Conservation (phyloP, 1,284 basidiomycete genomes). For the Ustilago lituana region DNA sequence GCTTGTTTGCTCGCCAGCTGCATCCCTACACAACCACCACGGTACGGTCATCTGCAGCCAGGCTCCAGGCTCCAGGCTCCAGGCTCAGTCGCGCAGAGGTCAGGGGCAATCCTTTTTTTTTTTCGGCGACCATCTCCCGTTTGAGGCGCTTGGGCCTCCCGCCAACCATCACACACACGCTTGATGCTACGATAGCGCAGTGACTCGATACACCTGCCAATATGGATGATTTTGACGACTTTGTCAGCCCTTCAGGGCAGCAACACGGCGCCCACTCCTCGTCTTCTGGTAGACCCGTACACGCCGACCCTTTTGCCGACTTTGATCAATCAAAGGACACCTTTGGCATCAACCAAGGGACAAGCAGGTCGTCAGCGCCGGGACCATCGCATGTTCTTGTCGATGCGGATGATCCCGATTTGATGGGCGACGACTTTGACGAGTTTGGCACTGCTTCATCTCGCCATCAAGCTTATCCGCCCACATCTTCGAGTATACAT, state of each 20-base stretch:
- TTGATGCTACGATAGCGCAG: constrained; percentile 3
- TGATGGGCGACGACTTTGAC: constrained; percentile 57
- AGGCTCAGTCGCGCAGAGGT: too few relatives aligned
- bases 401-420: constrained; percentile 60
- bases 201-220: background rate
- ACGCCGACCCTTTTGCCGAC: constrained; percentile 31
- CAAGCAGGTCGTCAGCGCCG: too few relatives aligned
- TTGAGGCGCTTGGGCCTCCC: too few relatives aligned
- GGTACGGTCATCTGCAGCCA: too few relatives aligned
- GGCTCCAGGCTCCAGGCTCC: too few relatives aligned
- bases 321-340: constrained; percentile 35
- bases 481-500: constrained; percentile 2
- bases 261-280: background rate
- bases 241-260: constrained; percentile 27
- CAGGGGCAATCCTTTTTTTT: too few relatives aligned
- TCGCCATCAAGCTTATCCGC: constrained; percentile 32
- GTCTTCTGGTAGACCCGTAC: constrained; percentile 2
- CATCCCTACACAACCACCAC: too few relatives aligned
- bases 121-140: too few relatives aligned
- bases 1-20: too few relatives aligned
- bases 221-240: constrained; percentile 64
- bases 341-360: constrained; percentile 21
- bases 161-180: too few relatives aligned
- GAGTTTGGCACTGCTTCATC: constrained; percentile 17
- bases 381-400: constrained; percentile 59